phyloP scores from a whole-genome alignment of 2,329 filamentous ascomycete species.

The Fusarium irregulare region DNA sequence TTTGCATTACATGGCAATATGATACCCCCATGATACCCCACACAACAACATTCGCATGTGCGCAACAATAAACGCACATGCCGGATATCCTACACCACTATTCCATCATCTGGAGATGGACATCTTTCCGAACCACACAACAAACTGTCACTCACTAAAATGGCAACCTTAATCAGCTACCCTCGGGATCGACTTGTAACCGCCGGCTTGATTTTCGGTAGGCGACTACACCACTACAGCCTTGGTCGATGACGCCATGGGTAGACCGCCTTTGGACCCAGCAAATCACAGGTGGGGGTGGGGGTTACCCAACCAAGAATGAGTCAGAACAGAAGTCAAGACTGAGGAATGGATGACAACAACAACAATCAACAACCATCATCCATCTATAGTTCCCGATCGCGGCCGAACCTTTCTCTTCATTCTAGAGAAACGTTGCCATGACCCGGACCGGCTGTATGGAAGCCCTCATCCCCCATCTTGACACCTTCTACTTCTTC shows the following conservation, averaged over 20 bases:
- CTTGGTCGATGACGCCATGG: slow-evolving; percentile 39
- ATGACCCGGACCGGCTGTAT: slow-evolving; percentile 23
- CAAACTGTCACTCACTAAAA: slow-evolving; percentile 20
- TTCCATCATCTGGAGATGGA: slow-evolving; percentile 30
- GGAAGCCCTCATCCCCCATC: slow-evolving; percentile 24
- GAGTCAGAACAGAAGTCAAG: slow-evolving; percentile 34
- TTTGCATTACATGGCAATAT: slow-evolving; percentile 41
- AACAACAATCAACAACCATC: slow-evolving; percentile 24
- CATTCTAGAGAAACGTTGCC: slow-evolving; percentile 6
- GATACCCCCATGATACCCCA: slow-evolving; percentile 46
- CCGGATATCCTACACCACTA: slow-evolving; percentile 35
- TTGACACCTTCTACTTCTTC: slow-evolving; percentile 16
- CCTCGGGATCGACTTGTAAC: slow-evolving; percentile 25
- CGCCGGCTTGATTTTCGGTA: slow-evolving; percentile 29
- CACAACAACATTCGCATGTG: slow-evolving; percentile 39
- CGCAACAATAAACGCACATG: slow-evolving; percentile 38
- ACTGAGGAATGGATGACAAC: slow-evolving; percentile 31
- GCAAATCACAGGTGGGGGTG: slow-evolving; percentile 32
- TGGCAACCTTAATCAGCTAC: slow-evolving; percentile 21
- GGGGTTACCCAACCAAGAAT: slow-evolving; percentile 29
- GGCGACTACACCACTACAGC: slow-evolving; percentile 19
- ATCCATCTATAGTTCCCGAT: slow-evolving; percentile 34
- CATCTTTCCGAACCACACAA: slow-evolving; percentile 4
- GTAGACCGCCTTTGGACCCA: slow-evolving; percentile 19
- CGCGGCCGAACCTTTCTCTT: slow-evolving; percentile 20